These are phyloP conservation scores for Cercophora sp. DNA, from an alignment of 495 filamentous ascomycete species.

Conservation along the genomic window DNA sequence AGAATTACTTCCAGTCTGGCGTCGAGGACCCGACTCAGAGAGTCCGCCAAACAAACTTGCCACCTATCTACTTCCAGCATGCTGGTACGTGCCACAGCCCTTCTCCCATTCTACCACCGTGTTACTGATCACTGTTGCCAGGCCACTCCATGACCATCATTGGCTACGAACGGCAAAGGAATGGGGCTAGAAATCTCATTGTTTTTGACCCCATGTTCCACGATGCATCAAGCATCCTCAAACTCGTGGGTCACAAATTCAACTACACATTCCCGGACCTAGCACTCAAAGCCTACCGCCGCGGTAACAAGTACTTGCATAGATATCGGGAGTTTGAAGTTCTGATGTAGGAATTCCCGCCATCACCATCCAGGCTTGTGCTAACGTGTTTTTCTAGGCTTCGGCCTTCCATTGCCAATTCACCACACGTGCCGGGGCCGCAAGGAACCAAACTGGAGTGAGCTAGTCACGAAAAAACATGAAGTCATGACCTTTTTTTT, in stretches of 20 bases:
- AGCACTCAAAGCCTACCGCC: conserved; percentile 66
- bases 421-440: no score
- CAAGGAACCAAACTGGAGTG: no score
- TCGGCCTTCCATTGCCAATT: no score
- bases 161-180: conserved; percentile 66
- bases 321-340: conserved; percentile 76
- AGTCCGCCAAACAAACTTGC: conserved; percentile 62
- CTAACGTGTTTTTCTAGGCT: no score
- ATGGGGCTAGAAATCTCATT: conserved; percentile 67
- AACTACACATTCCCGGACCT: conserved; percentile 47
- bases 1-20: conserved; percentile 65
- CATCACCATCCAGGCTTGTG: no score
- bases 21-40: conserved; percentile 41
- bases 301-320: conserved; percentile 60
- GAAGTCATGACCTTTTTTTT: no score
- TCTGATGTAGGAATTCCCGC: no score
- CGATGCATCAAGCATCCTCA: conserved; percentile 59
- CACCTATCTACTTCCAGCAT: conserved; percentile 91
- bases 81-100: conserved; percentile 49
- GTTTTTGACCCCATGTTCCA: conserved; percentile 89
- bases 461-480: no score
- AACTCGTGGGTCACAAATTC: conserved; percentile 46
- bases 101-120: neutral
- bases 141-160: conserved; percentile 93
- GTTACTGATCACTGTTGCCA: conserved; percentile 15